Percentiles rank a stretch among this genome's conserved stretches.
Evolutionary conservation across 441 rosid species (phyloP).

Genomic region (Erodium trifolium): DNA sequence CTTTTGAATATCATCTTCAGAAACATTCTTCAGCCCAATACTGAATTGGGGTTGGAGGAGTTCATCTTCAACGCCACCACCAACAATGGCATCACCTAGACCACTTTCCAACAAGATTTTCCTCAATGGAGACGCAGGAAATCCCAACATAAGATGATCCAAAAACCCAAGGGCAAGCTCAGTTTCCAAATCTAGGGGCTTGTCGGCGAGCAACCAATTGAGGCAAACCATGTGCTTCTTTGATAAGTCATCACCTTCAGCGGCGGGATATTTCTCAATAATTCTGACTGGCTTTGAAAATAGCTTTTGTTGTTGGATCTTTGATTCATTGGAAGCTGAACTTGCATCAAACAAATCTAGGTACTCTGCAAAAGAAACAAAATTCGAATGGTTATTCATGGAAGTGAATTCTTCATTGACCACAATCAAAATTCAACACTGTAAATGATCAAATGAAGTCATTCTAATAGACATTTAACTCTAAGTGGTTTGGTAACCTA

Average conservation of each 20-base stretch:
- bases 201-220: conserved; percentile 83
- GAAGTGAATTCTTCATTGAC: not conserved
- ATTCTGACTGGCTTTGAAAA: conserved; percentile 65
- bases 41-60: conserved; percentile 93
- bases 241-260: conserved; percentile 61
- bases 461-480: too few relatives aligned
- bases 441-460: too few relatives aligned
- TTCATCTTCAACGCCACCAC: conserved; percentile 85
- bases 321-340: conserved; percentile 55
- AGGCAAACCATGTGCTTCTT: conserved; percentile 93
- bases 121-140: conserved; percentile 93
- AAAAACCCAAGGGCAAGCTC: conserved; percentile 77
- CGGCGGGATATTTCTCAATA: conserved; percentile 72
- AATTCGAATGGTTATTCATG: conserved; percentile 4
- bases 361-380: conserved; percentile 49
- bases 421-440: not conserved
- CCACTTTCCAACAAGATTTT: conserved; percentile 85
- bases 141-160: conserved; percentile 89
- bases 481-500: too few relatives aligned
- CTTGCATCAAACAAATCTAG: conserved; percentile 70
- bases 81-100: conserved; percentile 84
- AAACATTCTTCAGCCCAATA: conserved; percentile 84
- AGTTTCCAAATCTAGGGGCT: conserved; percentile 76
- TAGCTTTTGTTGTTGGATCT: conserved; percentile 50
- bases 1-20: conserved; percentile 57